Conservation (phyloP, 116 monocot species). For the Zostera marina region DNA sequence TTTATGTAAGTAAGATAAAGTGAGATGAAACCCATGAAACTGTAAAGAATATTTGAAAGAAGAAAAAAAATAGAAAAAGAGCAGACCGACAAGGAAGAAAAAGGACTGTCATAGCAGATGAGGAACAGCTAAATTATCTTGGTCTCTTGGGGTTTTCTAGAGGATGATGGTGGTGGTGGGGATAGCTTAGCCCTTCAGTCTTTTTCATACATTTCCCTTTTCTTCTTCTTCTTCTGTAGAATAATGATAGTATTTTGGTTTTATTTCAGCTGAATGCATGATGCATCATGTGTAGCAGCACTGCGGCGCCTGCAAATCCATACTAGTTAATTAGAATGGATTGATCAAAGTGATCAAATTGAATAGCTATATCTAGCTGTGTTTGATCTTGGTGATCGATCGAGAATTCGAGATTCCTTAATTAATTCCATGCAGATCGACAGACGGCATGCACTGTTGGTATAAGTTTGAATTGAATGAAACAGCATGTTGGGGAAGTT, state of each 20-base stretch:
- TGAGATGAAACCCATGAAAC: slow-evolving; percentile 2
- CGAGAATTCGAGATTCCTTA: too few species aligned
- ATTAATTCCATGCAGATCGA: too few species aligned
- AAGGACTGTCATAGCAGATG: slow-evolving; percentile 1
- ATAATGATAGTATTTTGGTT: slow-evolving; percentile 6
- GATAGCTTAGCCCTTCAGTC: not conserved
- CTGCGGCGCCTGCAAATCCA: too few species aligned
- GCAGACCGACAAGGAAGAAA: not conserved
- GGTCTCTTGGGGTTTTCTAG: slow-evolving; percentile 7
- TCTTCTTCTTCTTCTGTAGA: not conserved
- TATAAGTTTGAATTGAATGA: too few species aligned
- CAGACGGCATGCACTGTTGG: too few species aligned
- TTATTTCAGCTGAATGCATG: not conserved
- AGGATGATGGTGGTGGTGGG: slow-evolving; percentile 1
- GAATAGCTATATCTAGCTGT: too few species aligned
- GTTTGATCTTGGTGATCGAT: too few species aligned
- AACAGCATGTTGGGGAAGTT: too few species aligned
- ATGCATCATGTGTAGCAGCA: too few species aligned
- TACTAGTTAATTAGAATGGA: too few species aligned
- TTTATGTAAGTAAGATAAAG: not conserved
- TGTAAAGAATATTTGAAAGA: not conserved
- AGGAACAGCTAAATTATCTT: not conserved
- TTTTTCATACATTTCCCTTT: not conserved
- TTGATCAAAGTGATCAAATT: too few species aligned
- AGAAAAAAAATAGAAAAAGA: slow-evolving; percentile 1